Percentiles rank a stretch among this genome's conserved stretches.
These are phyloP conservation scores for Colletotrichum cordylinicola DNA, from an alignment of 2,329 filamentous ascomycete species.

Conservation along the genomic window DNA sequence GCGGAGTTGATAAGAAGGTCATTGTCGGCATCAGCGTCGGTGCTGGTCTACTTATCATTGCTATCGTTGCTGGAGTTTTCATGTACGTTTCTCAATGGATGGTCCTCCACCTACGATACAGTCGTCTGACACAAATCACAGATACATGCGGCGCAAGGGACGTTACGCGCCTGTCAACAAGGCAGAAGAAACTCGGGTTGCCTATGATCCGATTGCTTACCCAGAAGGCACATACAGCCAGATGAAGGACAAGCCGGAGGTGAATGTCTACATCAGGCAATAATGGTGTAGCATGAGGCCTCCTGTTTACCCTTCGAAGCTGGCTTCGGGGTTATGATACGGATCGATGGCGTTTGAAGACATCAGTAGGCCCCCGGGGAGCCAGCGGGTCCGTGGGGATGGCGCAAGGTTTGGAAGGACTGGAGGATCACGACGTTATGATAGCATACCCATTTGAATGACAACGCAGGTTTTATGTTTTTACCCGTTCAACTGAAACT, in stretches of 20 bases:
- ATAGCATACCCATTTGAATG: background rate
- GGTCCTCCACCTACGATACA: rapidly evolving
- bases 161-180: background rate
- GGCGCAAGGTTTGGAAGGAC: background rate
- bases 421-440: background rate
- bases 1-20: conserved; percentile 46
- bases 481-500: rapidly evolving
- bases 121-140: background rate
- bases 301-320: background rate
- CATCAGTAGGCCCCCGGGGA: rapidly evolving
- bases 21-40: conserved; percentile 56
- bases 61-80: conserved; percentile 29
- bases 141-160: background rate
- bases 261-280: background rate
- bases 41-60: conserved; percentile 44
- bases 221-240: background rate
- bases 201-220: background rate
- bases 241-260: background rate
- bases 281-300: background rate
- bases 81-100: background rate
- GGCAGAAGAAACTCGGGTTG: background rate
- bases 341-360: background rate
- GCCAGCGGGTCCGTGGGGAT: rapidly evolving
- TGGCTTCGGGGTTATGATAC: background rate
- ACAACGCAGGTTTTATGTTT: background rate